Percentiles rank a stretch among this genome's conserved stretches.
Evolutionary conservation across 495 filamentous ascomycete species (phyloP).

Genomic region (Cercophora newfieldiana): DNA sequence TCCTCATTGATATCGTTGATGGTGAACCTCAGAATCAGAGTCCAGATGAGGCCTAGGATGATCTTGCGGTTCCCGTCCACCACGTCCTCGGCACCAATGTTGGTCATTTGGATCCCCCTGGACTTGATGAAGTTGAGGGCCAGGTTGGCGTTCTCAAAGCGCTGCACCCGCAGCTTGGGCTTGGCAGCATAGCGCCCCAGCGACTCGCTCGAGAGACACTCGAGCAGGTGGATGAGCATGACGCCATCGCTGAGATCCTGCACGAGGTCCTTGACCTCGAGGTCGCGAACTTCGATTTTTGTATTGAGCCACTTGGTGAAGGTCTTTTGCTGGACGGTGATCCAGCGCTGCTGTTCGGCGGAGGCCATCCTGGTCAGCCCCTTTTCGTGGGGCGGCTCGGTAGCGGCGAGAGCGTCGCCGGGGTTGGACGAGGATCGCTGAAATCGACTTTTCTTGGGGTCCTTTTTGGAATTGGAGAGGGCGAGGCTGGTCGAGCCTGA

Average conservation of each 20-base stretch:
- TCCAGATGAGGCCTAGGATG: constrained; percentile 96
- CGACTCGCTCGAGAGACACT: constrained; percentile 89
- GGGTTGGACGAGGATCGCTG: constrained; percentile 30
- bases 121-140: constrained; percentile 90
- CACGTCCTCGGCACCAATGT: constrained; percentile 97
- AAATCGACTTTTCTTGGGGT: constrained; percentile 31
- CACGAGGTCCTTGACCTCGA: constrained; percentile 80
- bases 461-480: constrained; percentile 27
- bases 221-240: constrained; percentile 91
- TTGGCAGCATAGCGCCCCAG: constrained; percentile 94
- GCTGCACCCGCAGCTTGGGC: constrained; percentile 93
- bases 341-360: constrained; percentile 80
- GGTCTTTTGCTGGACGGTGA: constrained; percentile 98
- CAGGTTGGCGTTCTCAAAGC: constrained; percentile 97
- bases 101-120: constrained; percentile 91
- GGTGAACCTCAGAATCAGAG: constrained; percentile 92
- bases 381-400: constrained; percentile 41
- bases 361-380: constrained; percentile 53
- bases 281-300: constrained; percentile 74
- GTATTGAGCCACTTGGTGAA: constrained; percentile 99
- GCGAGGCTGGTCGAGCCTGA: constrained; percentile 36
- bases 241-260: constrained; percentile 91
- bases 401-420: constrained; percentile 32
- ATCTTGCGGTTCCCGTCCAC: constrained; percentile 98
- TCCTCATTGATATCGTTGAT: constrained; percentile 98